Base-by-base conservation (phyloP, 306 rosid species). In the Prunus salicina region DNA sequence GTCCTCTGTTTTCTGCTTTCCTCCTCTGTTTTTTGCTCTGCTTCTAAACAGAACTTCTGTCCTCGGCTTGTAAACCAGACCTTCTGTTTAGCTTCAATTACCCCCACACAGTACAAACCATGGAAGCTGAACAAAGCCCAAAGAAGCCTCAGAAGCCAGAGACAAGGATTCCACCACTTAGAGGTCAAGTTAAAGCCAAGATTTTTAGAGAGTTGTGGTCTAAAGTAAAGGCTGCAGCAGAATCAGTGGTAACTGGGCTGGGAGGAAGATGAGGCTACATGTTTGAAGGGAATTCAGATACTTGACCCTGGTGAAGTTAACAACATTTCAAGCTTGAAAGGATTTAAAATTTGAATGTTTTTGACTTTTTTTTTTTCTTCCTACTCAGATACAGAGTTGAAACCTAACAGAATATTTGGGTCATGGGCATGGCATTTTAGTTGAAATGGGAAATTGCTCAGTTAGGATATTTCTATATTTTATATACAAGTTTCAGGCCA, bases 151-250 rank as follows among this genome's bases (percentile, higher is more conserved):
- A 25, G 43, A 38, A 34, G n/a, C 50, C 65, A 55, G 5, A 25
- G 64, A 55, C 15, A 18, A 76, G 81, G 27, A 9, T 76, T 27
- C 85, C 85, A 30, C 85, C 85, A 4, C 68, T 1, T 4, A 81
- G 81, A 58, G 85, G 78, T 67, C 70, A 65, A 4, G 71, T 81
- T n/a, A 81, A 72, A 78, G 64, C 27, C 12, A 49, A 14, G 49
- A 72, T 76, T 8, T 56, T 72, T 46, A 38, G 18, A 62, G 50
- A 7, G 60, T 24, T 74, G 58, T 0, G 65, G 10, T 51, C 24
- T 1, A 63, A 20, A 20, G 10, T 58, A 8, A 74, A 73, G n/a
- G 25, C 8, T 32, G 74, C 46, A 19, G 52, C 43, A 32, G 24
- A 68, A 28, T 56, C 75, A 24, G 63, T 12, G 19, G 41, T 22